phyloP scores from a whole-genome alignment of 2,329 filamentous ascomycete genomes.

The Chaetomium sp. region DNA sequence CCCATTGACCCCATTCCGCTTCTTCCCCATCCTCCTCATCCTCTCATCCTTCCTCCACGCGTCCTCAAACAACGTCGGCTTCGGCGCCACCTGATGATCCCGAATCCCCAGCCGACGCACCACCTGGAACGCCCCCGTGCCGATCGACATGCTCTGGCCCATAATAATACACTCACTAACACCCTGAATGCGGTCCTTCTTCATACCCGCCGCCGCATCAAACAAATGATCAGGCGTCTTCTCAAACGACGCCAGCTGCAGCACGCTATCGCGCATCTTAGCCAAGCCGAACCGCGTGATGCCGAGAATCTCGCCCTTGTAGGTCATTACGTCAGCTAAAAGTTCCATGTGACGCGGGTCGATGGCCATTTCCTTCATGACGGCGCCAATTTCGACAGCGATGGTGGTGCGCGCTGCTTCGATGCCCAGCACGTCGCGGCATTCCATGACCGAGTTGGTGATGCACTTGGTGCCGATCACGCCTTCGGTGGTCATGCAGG shows the following conservation, averaged over 20 bases:
- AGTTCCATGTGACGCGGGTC: constrained; percentile 98
- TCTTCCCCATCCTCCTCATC: constrained; percentile 16
- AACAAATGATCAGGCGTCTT: constrained; percentile 98
- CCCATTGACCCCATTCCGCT: constrained; percentile 7
- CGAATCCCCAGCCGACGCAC: constrained; percentile 67
- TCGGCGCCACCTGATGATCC: constrained; percentile 49
- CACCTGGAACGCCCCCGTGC: constrained; percentile 88
- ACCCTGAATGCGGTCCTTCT: constrained; percentile 85
- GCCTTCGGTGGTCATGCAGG: constrained; percentile 90
- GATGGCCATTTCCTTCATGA: constrained; percentile 93
- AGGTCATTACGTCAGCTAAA: constrained; percentile 97
- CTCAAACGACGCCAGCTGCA: constrained; percentile 93
- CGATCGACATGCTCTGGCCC: constrained; percentile 87
- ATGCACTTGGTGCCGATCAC: constrained; percentile 69
- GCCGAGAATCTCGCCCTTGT: constrained; percentile 92
- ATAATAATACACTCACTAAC: constrained; percentile 98
- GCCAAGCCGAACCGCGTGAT: constrained; percentile 94
- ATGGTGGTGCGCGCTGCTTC: constrained; percentile 90
- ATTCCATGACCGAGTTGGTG: constrained; percentile 89
- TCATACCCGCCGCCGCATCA: constrained; percentile 86
- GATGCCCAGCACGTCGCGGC: constrained; percentile 79
- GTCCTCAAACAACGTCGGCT: constrained; percentile 66
- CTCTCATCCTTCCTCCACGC: constrained; percentile 42
- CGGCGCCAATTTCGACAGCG: constrained; percentile 74
- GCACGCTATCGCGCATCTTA: constrained; percentile 90